A percentile compares a stretch with the other conserved stretches of the same genome.
Evolutionary conservation across 257 asterid genomes (phyloP).

Genomic region (Nicotiana benthamiana): DNA sequence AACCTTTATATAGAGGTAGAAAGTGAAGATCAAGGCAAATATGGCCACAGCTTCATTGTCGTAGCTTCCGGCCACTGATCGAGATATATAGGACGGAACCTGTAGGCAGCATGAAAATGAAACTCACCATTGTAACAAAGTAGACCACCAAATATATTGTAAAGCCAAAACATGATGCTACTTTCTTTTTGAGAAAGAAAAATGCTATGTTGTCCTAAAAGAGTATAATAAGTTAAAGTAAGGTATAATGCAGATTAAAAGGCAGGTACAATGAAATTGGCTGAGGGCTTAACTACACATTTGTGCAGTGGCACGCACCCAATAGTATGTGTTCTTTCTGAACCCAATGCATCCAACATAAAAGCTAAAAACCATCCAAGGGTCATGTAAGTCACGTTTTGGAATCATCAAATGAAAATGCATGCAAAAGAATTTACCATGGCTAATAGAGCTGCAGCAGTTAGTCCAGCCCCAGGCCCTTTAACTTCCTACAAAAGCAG

Average conservation of each 20-base stretch:
- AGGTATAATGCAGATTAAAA: not conserved
- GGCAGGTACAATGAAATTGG: not conserved
- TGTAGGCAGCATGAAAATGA: constrained; percentile 21
- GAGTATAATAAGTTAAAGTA: not conserved
- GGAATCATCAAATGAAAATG: not conserved
- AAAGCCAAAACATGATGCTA: not conserved
- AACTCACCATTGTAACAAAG: not conserved
- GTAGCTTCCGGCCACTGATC: constrained; percentile 99
- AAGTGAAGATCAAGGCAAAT: constrained; percentile 93
- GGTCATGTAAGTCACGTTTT: not conserved
- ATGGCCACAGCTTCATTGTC: constrained; percentile 99
- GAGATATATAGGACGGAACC: constrained; percentile 99
- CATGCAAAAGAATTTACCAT: constrained; percentile 48
- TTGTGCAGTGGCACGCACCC: not conserved
- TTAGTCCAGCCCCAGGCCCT: constrained; percentile 95
- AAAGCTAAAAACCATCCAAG: not conserved
- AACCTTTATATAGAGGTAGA: constrained; percentile 96
- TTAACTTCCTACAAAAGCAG: constrained; percentile 72
- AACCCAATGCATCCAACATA: constrained; percentile 3
- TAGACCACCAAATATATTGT: not conserved
- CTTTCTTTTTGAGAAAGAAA: not conserved
- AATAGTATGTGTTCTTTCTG: not conserved
- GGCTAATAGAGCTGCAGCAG: constrained; percentile 96
- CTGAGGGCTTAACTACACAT: not conserved
- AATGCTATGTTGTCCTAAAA: not conserved